Evolutionary conservation across 2,329 filamentous ascomycete species (phyloP), one percentile per base, ranked within the genome.

Genomic region (Sarocladium kiliense): DNA sequence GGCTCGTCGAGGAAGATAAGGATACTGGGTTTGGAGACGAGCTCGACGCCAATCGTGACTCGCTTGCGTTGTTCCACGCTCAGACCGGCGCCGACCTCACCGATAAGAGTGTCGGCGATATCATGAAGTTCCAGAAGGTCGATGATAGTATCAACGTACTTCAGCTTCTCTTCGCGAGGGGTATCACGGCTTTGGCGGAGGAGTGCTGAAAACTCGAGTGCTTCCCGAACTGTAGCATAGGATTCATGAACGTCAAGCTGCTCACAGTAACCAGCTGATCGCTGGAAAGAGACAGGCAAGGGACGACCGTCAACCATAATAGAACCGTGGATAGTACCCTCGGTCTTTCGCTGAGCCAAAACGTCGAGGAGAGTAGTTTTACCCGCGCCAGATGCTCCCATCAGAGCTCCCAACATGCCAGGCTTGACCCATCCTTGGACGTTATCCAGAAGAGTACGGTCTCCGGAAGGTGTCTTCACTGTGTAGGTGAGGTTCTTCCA

Each of bases 301-400:
- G 82, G 84, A 9, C 80, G 80, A 1, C 89, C 89, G 59, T 93
- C 88, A 16, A 93, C 88, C 57, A 91, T 68, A 76, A 92, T 87
- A 53, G 88, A 84, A 44, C 89, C 89, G 18, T 74, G 75, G 25
- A 93, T 87, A 2, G 87, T 85, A 61, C 89, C 89, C 71, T 89
- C 88, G 1, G 87, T 91, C 57, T 88, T 87, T 62, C 89, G 83
- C 58, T 88, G 88, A 4, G 90, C 91, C 30, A 96, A 78, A 2
- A 91, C 88, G 67, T 95, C 91, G 6, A 95, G 75, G 2, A 96
- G 78, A 0, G 90, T 94, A 0, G 90, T 95, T 71, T 95, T 95
- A 53, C 91, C 90, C 16, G 91, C 90, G 60, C 89, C 89, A 11
- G 86, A 88, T 2, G 88, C 83, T 63, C 89, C 86, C 88, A 92